Percentiles rank a stretch among this genome's conserved stretches.
Conservation (phyloP, 129 eudicot species). For the Arctium minus region DNA sequence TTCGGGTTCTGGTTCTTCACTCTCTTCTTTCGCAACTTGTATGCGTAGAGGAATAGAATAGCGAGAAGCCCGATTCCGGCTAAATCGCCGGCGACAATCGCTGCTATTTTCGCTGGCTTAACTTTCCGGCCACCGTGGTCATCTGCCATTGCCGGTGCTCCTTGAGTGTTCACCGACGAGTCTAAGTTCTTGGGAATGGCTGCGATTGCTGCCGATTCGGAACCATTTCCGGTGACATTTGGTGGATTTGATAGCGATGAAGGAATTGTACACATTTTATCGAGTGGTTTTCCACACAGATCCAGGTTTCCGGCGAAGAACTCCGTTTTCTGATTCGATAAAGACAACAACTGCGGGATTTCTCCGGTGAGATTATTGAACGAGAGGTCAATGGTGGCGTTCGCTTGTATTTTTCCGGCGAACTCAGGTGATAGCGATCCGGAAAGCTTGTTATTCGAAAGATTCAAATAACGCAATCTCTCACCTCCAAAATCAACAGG, state of each 20-base stretch:
- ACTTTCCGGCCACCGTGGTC: conserved; percentile 33
- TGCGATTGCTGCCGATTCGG: conserved; percentile 88
- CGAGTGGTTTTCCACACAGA: conserved; percentile 83
- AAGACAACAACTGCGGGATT: conserved; percentile 47
- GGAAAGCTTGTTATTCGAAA: conserved; percentile 69
- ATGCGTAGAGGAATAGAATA: conserved; percentile 44
- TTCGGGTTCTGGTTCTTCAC: not conserved
- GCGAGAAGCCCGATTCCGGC: conserved; percentile 75
- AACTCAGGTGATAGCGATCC: conserved; percentile 55
- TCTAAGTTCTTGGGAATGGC: conserved; percentile 65
- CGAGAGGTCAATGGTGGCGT: conserved; percentile 68
- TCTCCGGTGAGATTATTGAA: conserved; percentile 74
- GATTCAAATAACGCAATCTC: conserved; percentile 54
- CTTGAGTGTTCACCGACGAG: conserved; percentile 20
- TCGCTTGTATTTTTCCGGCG: conserved; percentile 42
- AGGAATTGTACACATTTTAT: conserved; percentile 58
- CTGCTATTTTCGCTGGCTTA: conserved; percentile 62
- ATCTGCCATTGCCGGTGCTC: not conserved
- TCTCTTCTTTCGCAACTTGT: conserved; percentile 46
- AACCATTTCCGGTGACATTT: conserved; percentile 34
- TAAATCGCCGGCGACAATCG: conserved; percentile 64
- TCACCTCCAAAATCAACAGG: conserved; percentile 71
- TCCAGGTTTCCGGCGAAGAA: conserved; percentile 65
- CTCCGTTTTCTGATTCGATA: conserved; percentile 57
- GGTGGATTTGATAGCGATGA: conserved; percentile 70